Conservation (phyloP, 1,284 basidiomycete genomes). For the Ceratobasidium sp. region DNA sequence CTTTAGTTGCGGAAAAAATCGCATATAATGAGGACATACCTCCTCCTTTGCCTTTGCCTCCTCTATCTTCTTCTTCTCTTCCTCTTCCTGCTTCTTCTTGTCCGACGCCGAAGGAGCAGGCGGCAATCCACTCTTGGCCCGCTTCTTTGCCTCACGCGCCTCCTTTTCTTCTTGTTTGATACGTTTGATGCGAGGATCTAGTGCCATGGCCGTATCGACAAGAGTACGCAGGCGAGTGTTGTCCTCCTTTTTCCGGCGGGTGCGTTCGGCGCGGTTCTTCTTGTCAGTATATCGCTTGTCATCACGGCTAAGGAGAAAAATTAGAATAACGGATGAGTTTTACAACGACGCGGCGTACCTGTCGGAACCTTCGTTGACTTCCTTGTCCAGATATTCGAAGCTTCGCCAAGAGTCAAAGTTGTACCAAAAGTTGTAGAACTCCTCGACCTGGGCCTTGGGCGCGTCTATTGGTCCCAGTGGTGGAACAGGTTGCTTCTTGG, state of each 20-base stretch:
- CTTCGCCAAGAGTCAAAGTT: constrained; percentile 99
- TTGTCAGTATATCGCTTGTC: constrained; percentile 99
- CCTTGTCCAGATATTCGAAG: constrained; percentile 99
- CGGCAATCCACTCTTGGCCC: constrained; percentile 55
- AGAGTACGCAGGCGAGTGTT: constrained; percentile 87
- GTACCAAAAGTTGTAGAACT: constrained; percentile 99
- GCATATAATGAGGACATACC: constrained; percentile 59
- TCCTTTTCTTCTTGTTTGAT: constrained; percentile 98
- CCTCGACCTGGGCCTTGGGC: constrained; percentile 84
- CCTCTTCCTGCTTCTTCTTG: constrained; percentile 75
- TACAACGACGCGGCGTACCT: constrained; percentile 71
- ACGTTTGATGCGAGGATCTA: constrained; percentile 96
- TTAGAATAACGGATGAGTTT: too few relatives aligned
- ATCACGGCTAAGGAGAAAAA: constrained; percentile 71
- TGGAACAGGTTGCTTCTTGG: constrained; percentile 86
- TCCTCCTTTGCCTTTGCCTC: constrained; percentile 72
- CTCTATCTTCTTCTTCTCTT: constrained; percentile 75
- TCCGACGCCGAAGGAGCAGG: constrained; percentile 57
- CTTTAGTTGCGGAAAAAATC: too few relatives aligned
- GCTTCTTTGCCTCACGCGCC: constrained; percentile 91
- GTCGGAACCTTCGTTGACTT: constrained; percentile 97
- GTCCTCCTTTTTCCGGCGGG: constrained; percentile 97
- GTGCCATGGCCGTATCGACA: constrained; percentile 84
- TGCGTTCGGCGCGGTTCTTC: constrained; percentile 98
- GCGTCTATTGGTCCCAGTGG: constrained; percentile 76